These are phyloP conservation scores for Staphylotrichum tortipilum DNA, from an alignment of 495 filamentous ascomycete genomes.

Conservation along the genomic window DNA sequence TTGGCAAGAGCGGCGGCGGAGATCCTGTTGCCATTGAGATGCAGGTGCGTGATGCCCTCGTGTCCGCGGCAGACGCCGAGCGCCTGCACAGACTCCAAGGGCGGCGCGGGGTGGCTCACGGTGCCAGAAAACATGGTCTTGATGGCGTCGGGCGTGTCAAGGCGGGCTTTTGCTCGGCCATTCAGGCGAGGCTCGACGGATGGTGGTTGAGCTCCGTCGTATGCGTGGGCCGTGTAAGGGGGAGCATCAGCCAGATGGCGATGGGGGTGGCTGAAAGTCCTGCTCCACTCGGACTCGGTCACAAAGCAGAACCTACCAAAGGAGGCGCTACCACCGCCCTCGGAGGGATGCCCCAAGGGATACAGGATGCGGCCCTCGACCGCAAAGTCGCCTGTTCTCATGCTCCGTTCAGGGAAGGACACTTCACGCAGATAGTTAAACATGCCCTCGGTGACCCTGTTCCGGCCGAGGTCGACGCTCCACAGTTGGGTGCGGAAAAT, in stretches of 20 bases:
- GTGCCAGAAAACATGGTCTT: conserved; percentile 22
- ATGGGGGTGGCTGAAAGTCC: conserved; percentile 25
- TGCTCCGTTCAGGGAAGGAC: conserved; percentile 18
- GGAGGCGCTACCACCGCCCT: conserved; percentile 15
- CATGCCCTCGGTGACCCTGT: conserved; percentile 28
- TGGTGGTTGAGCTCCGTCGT: conserved; percentile 8
- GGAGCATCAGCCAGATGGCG: conserved; percentile 35
- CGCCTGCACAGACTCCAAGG: conserved; percentile 1
- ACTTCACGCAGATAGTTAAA: conserved; percentile 18
- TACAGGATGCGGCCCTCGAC: conserved; percentile 28
- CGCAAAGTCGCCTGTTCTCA: conserved; percentile 11
- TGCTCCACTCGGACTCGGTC: conserved; percentile 30
- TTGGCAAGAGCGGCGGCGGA: conserved; percentile 22
- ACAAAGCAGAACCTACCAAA: conserved; percentile 31
- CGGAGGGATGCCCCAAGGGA: neutral
- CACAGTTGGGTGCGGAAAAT: conserved; percentile 30
- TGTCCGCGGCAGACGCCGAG: conserved; percentile 16
- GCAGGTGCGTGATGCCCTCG: conserved; percentile 35
- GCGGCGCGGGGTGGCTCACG: neutral
- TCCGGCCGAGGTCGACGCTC: conserved; percentile 41
- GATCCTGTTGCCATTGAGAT: conserved; percentile 32
- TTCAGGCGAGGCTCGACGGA: conserved; percentile 21
- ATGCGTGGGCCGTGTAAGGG: conserved; percentile 14
- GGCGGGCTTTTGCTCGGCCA: conserved; percentile 20
- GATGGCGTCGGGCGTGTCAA: conserved; percentile 25